Conservation (phyloP, 2,329 filamentous ascomycete genomes). For the Xylariales sp. region DNA sequence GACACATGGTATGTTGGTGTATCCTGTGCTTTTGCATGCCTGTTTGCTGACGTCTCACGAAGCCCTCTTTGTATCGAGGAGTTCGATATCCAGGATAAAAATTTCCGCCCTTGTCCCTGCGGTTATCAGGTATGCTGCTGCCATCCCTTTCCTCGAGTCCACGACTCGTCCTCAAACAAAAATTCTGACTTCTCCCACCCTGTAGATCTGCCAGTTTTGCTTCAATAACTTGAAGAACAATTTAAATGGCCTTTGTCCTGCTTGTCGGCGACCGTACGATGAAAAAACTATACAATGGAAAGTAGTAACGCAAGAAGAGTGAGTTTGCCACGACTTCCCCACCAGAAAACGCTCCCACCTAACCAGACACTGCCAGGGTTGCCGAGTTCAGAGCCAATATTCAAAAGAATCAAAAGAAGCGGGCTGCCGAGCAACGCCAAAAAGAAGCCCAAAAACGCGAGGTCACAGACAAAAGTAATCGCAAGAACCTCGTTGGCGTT, state of each 20-base stretch:
- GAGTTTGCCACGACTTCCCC: background rate
- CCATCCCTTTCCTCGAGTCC: constrained; percentile 6
- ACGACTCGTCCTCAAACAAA: too few relatives aligned
- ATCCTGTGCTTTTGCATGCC: constrained; percentile 8
- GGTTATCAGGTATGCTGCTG: constrained; percentile 76
- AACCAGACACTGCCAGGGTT: constrained; percentile 42
- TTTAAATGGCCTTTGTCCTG: constrained; percentile 96
- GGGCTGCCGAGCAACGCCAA: constrained; percentile 75
- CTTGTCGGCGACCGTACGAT: constrained; percentile 91
- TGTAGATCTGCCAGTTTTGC: constrained; percentile 96
- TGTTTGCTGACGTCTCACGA: constrained; percentile 20
- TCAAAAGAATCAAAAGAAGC: constrained; percentile 89
- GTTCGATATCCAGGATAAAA: constrained; percentile 95
- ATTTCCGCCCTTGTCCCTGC: constrained; percentile 94
- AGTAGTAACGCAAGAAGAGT: constrained; percentile 93
- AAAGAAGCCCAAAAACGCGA: constrained; percentile 96
- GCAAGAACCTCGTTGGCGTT: constrained; percentile 93
- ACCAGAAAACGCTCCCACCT: background rate
- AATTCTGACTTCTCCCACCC: constrained; percentile 1
- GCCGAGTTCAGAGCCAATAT: constrained; percentile 73
- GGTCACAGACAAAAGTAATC: constrained; percentile 80
- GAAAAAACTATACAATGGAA: constrained; percentile 98
- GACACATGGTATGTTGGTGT: constrained; percentile 56
- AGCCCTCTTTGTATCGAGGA: constrained; percentile 98
- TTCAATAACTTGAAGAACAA: constrained; percentile 99